Base-by-base conservation (phyloP, 176 grass and related monocot species). In the Puya raimondii region DNA sequence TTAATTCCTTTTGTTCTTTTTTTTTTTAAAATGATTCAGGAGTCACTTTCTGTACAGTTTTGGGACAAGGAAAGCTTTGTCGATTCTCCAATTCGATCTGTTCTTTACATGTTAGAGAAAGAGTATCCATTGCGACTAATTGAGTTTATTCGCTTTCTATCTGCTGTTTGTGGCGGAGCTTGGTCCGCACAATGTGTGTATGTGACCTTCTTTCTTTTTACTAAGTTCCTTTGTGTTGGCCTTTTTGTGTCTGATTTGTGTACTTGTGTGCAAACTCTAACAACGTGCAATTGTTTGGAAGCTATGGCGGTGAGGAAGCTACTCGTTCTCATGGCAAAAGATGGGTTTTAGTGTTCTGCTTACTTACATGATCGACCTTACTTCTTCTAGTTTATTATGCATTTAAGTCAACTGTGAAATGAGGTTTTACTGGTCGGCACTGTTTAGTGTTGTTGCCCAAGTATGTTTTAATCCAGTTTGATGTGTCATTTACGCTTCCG, bases 151-250 rank as follows among this genome's bases (percentile, higher is more conserved):
- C 86, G 71, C 48, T 87, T 96, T 50, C 85, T 96, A 79, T 96
- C 93, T 79, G 81, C 93, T 10, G 73, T 96, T 76, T 92, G 84
- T 74, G 74, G 83, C 79, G 93, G 93, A 70, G 74, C 68, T 67
- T 96, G 93, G 93, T 76, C 93, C 77, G 83, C 93, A 77, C 81
- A 87, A 66, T 96, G 92, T 69, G 88, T 89, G 91, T 96, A 91
- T 53, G 91, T 96, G 71, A 73, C 64, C 29, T 15, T 69, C 11
- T 8, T 18, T 71, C 61, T 22, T 63, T 70, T 67, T 15, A 52
- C 47, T 68, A 50, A 75, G 58, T 10, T 47, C 47, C 2, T 20
- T 33, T 77, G 11, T 18, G 66, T 22, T 49, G 23, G 23, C 50
- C 54, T 16, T 18, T 18, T 20, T 15, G 15, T 57, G 11, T 59